Evolutionary conservation across 1,284 basidiomycete genomes (phyloP), one percentile per base, ranked within the genome.

Genomic region (Sporisorium scitamineum): DNA sequence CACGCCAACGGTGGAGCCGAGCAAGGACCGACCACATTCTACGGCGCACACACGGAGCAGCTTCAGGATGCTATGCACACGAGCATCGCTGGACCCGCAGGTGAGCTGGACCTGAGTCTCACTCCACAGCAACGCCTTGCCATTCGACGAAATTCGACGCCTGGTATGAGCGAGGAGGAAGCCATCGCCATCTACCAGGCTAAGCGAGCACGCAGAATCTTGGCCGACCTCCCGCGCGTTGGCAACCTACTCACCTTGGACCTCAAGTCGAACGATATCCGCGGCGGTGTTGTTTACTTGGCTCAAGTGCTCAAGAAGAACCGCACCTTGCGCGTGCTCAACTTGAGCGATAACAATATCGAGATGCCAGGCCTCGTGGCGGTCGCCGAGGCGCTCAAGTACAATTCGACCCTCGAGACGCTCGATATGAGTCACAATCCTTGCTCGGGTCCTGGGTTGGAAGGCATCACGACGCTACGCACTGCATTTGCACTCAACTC

Each of bases 301-400:
- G 92, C 94, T 0, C 95, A 97, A 86, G 95, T 97, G 0, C 87
- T 99, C 70, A 98, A 97, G 85, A 91, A 95, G 45, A 99, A 99
- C 86, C 89, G 95, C 31, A 98, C 96, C 1, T 88, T 99, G 41
- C 96, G 95, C 85, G 92, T 97, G 14, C 89, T 97, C 32, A 98
- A 97, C 84, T 86, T 98, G 52, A 92, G 92, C 81, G 95, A 98
- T 83, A 98, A 98, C 86, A 93, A 92, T 84, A 90, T 98, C 22
- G 95, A 96, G 66, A 89, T 93, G 2, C 87, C 89, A 9, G 94
- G 94, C 50, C 88, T 99, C 14, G 90, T 92, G 0, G 87, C 89
- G 0, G 88, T 99, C 14, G 94, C 94, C 0, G 96, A 98, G 85
- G 93, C 94, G 14, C 87, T 99, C 85, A 97, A 97, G 91, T 97